Conservation (phyloP, 2,329 filamentous ascomycete genomes). For the Pezicula carpinea region DNA sequence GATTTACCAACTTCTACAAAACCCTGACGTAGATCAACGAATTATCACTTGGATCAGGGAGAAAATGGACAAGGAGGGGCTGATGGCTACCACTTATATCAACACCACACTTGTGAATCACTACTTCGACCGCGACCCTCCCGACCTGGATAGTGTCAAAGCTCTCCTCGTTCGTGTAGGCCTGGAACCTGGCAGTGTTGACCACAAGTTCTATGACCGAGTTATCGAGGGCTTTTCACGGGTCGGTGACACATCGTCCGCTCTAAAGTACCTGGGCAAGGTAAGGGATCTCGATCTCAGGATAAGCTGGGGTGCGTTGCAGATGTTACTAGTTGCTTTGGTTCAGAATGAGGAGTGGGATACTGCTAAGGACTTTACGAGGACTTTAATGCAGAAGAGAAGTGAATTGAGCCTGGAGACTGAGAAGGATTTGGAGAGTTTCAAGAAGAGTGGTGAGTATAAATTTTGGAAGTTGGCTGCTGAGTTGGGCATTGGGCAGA, state of each 20-base stretch:
- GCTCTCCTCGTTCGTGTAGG: constrained; percentile 49
- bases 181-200: constrained; percentile 30
- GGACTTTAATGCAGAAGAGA: constrained; percentile 19
- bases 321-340: constrained; percentile 23
- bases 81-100: constrained; percentile 58
- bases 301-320: constrained; percentile 23
- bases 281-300: constrained; percentile 28
- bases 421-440: constrained; percentile 18
- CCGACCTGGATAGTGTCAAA: constrained; percentile 56
- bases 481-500: constrained; percentile 18
- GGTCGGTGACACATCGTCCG: constrained; percentile 43
- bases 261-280: constrained; percentile 44
- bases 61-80: constrained; percentile 52
- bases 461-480: constrained; percentile 25
- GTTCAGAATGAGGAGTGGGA: constrained; percentile 25
- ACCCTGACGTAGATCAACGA: constrained; percentile 26
- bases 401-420: constrained; percentile 16
- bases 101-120: constrained; percentile 70
- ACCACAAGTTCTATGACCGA: constrained; percentile 64
- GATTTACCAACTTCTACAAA: constrained; percentile 55
- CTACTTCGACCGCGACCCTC: constrained; percentile 55
- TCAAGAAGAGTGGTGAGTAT: constrained; percentile 10
- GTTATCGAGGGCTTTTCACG: constrained; percentile 63
- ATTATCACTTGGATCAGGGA: constrained; percentile 57
- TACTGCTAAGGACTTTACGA: constrained; percentile 25